phyloP scores from a whole-genome alignment of 1,284 basidiomycete species.

The Leccinum griseonigrum region DNA sequence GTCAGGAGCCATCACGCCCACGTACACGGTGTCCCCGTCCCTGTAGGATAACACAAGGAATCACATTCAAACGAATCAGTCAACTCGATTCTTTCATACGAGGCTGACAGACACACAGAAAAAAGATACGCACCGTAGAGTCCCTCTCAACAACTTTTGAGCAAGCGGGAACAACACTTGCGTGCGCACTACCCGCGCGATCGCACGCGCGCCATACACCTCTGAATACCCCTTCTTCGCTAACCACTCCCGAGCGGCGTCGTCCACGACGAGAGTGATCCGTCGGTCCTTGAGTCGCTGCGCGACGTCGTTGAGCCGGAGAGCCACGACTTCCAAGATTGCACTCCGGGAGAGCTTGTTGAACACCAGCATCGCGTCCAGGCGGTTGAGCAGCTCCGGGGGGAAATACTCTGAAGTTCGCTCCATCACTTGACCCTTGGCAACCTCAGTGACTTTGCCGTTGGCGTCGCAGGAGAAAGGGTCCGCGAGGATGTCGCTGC shows the following conservation, averaged over 20 bases:
- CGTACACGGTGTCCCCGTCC: slow-evolving; percentile 33
- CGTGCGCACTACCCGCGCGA: slow-evolving; percentile 76
- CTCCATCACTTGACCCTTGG: slow-evolving; percentile 70
- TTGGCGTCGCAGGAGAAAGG: slow-evolving; percentile 60
- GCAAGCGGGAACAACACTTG: slow-evolving; percentile 80
- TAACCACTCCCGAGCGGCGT: slow-evolving; percentile 68
- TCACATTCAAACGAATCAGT: not conserved
- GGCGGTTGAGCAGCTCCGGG: slow-evolving; percentile 87
- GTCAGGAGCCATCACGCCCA: slow-evolving; percentile 18
- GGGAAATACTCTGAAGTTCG: slow-evolving; percentile 80
- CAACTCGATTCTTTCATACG: not conserved
- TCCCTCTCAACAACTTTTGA: slow-evolving; percentile 70
- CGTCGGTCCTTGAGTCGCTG: slow-evolving; percentile 60
- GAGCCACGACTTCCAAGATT: slow-evolving; percentile 74
- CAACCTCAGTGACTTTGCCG: slow-evolving; percentile 65
- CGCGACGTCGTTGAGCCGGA: slow-evolving; percentile 77
- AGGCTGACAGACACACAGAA: not conserved
- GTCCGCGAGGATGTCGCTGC: slow-evolving; percentile 76
- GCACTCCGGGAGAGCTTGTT: slow-evolving; percentile 79
- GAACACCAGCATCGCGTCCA: slow-evolving; percentile 87
- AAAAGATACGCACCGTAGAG: slow-evolving; percentile 54
- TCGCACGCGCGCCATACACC: slow-evolving; percentile 83
- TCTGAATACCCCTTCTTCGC: slow-evolving; percentile 82
- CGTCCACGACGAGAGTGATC: slow-evolving; percentile 73
- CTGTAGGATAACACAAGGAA: slow-evolving; percentile 15